Conservation (phyloP, 2,329 filamentous ascomycete genomes). For the Hypoxylon sp. region DNA sequence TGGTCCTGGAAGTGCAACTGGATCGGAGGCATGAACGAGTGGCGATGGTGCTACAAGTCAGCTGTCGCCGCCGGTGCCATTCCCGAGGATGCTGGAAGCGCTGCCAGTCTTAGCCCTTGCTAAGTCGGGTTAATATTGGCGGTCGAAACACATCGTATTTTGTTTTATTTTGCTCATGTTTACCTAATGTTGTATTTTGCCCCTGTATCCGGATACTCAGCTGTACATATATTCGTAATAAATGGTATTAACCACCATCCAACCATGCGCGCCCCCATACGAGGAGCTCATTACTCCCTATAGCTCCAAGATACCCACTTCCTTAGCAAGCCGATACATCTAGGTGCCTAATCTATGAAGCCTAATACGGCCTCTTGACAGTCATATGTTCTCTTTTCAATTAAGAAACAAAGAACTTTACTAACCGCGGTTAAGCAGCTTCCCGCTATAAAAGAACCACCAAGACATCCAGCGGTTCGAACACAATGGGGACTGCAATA, state of each 20-base stretch:
- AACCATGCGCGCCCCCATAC: background rate
- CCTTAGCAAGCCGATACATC: too few species aligned
- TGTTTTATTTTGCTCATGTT: too few species aligned
- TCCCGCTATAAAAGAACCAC: background rate
- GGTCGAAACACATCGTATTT: background rate
- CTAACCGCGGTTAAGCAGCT: background rate
- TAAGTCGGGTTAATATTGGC: slow-evolving; percentile 1
- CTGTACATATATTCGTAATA: background rate
- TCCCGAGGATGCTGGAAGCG: slow-evolving; percentile 45
- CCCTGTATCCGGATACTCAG: background rate
- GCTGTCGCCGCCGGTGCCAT: slow-evolving; percentile 48
- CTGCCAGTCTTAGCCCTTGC: slow-evolving; percentile 40
- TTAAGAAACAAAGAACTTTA: background rate
- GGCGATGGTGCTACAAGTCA: slow-evolving; percentile 62
- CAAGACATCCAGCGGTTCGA: background rate
- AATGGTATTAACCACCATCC: background rate
- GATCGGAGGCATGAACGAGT: slow-evolving; percentile 58
- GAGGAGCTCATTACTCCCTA: background rate
- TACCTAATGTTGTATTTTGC: background rate
- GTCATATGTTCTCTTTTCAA: background rate
- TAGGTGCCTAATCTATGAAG: too few species aligned
- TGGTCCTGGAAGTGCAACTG: slow-evolving; percentile 69
- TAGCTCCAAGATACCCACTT: too few species aligned
- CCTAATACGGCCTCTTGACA: background rate
- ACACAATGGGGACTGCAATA: background rate